These are phyloP conservation scores for Debaryomycetaceae sp. DNA, from an alignment of 1,139 yeast species.

Conservation along the genomic window DNA sequence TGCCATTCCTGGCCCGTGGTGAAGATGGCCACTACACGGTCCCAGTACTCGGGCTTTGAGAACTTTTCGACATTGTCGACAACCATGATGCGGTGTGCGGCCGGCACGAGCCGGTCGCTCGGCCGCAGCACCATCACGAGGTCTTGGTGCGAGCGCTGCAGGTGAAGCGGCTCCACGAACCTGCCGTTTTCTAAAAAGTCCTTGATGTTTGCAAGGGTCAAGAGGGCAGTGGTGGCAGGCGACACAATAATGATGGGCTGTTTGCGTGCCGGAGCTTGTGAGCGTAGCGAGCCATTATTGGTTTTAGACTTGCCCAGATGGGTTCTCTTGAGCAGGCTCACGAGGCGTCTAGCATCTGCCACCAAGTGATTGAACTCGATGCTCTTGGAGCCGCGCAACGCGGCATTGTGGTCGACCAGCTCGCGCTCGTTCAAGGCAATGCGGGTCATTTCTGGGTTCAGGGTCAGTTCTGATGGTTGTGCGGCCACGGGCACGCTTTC, in stretches of 20 bases:
- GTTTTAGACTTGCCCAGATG: conserved; percentile 8
- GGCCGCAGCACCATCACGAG: conserved; percentile 45
- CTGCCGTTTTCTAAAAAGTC: conserved; percentile 70
- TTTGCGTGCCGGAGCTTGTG: conserved; percentile 21
- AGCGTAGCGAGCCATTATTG: conserved; percentile 4
- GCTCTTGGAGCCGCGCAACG: conserved; percentile 66
- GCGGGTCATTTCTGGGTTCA: conserved; percentile 41
- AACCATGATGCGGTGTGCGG: conserved; percentile 56
- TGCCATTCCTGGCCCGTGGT: conserved; percentile 99
- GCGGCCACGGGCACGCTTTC: conserved; percentile 3
- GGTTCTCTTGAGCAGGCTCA: conserved; percentile 40
- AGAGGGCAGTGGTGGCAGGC: conserved; percentile 86
- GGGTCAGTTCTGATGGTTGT: conserved; percentile 8
- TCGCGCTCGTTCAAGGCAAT: conserved; percentile 53
- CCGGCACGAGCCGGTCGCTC: conserved; percentile 42
- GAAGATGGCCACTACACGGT: conserved; percentile 86
- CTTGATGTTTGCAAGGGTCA: conserved; percentile 74
- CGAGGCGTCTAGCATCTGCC: conserved; percentile 58
- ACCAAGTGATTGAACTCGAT: conserved; percentile 67
- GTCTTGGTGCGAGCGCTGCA: conserved; percentile 27
- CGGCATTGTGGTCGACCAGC: conserved; percentile 67
- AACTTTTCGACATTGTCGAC: conserved; percentile 85
- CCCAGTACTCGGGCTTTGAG: conserved; percentile 95
- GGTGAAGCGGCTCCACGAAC: conserved; percentile 47
- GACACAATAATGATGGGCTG: conserved; percentile 91